Percentiles rank a stretch among this genome's conserved stretches.
Conservation (phyloP, 2,329 filamentous ascomycete species). For the Beauveria sp. region DNA sequence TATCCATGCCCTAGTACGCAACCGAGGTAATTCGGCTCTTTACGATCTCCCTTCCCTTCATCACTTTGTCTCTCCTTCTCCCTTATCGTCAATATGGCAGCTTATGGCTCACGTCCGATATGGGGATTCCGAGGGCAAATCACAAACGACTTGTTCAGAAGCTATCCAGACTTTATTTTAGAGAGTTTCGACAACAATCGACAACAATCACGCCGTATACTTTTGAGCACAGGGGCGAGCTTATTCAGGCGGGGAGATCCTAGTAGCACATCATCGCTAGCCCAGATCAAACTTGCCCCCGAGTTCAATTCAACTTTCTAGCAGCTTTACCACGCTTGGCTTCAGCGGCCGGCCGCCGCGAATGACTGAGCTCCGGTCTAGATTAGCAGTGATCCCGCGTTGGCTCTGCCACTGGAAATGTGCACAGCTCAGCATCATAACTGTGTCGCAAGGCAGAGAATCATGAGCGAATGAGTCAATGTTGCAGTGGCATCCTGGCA, state of each 20-base stretch:
- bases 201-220: not conserved
- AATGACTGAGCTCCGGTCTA: not conserved
- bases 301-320: not conserved
- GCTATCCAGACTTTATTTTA: not conserved
- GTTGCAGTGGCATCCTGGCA: not conserved
- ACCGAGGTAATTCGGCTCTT: not conserved
- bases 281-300: not conserved
- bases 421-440: not conserved
- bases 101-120: too few relatives aligned
- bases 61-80: not conserved
- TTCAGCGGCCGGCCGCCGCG: not conserved
- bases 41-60: not conserved
- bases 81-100: not conserved
- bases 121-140: too few relatives aligned
- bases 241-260: conserved; percentile 3
- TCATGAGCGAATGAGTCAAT: not conserved
- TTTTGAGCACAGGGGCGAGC: not conserved
- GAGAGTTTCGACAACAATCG: not conserved
- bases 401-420: not conserved
- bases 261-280: conserved; percentile 5
- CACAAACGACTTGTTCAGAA: not conserved
- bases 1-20: not conserved
- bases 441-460: not conserved
- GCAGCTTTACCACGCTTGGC: not conserved
- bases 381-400: not conserved